Conservation (phyloP, 2,329 filamentous ascomycete species). For the Colletotrichum lupini region DNA sequence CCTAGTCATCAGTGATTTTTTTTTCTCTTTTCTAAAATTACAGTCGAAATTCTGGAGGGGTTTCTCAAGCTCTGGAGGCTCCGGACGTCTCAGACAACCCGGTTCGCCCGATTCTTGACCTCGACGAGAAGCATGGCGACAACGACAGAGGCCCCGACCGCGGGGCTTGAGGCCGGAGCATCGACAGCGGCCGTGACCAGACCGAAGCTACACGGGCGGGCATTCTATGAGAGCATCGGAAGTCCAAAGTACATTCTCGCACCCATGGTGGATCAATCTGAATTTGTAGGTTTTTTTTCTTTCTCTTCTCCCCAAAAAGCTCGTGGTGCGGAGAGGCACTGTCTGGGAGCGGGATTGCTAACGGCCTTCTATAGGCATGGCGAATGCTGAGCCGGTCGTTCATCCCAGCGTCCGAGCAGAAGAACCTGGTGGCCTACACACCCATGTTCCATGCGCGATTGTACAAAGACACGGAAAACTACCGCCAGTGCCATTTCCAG, state of each 20-base stretch:
- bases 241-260: slow-evolving; percentile 91
- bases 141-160: slow-evolving; percentile 42
- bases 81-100: slow-evolving; percentile 19
- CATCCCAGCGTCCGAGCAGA: slow-evolving; percentile 73
- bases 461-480: slow-evolving; percentile 80
- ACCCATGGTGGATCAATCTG: slow-evolving; percentile 98
- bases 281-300: slow-evolving; percentile 76
- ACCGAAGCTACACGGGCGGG: slow-evolving; percentile 80
- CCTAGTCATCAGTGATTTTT: neutral
- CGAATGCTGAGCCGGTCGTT: slow-evolving; percentile 96
- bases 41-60: slow-evolving; percentile 30
- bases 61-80: slow-evolving; percentile 25
- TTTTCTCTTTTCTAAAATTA: neutral
- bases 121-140: slow-evolving; percentile 42
- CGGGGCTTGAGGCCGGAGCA: slow-evolving; percentile 16
- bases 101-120: slow-evolving; percentile 31
- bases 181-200: slow-evolving; percentile 3
- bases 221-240: slow-evolving; percentile 95
- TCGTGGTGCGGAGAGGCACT: neutral
- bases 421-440: slow-evolving; percentile 84
- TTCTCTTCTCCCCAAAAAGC: neutral
- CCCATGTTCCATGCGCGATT: slow-evolving; percentile 97
- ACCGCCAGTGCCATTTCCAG: slow-evolving; percentile 85
- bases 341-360: neutral
- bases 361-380: slow-evolving; percentile 76